Conservation (phyloP, 257 asterid genomes). For the Solanum habrochaites region DNA sequence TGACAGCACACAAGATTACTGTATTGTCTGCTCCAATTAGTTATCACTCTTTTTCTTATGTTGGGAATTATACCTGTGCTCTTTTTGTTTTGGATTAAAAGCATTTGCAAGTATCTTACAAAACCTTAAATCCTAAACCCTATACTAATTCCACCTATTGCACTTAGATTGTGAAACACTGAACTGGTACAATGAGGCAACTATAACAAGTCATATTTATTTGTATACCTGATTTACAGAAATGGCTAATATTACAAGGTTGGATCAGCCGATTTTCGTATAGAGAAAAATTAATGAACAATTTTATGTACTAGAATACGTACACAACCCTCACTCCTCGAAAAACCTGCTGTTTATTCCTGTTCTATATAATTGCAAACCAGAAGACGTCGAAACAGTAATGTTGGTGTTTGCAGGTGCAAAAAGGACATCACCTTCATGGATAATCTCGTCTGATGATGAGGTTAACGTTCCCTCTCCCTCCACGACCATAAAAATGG, state of each 20-base stretch:
- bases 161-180: not conserved
- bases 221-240: not conserved
- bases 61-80: not conserved
- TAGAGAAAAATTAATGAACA: not conserved
- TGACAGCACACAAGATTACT: not conserved
- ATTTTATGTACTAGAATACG: not conserved
- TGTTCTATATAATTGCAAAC: slow-evolving; percentile 56
- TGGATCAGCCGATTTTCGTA: not conserved
- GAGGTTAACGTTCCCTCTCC: slow-evolving; percentile 48
- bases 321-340: not conserved
- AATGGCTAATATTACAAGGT: not conserved
- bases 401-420: slow-evolving; percentile 44
- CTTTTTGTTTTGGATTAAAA: not conserved
- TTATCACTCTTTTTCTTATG: not conserved
- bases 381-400: slow-evolving; percentile 17
- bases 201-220: not conserved
- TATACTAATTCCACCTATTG: not conserved
- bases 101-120: not conserved
- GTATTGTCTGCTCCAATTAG: not conserved
- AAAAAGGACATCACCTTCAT: slow-evolving; percentile 69
- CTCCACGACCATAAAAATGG: slow-evolving; percentile 36
- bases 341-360: slow-evolving; percentile 33
- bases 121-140: not conserved
- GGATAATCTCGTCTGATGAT: slow-evolving; percentile 18
- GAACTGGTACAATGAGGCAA: not conserved